Evolutionary conservation across 352 stramenopile species (phyloP).

Genomic region (Phytophthora fragariae): DNA sequence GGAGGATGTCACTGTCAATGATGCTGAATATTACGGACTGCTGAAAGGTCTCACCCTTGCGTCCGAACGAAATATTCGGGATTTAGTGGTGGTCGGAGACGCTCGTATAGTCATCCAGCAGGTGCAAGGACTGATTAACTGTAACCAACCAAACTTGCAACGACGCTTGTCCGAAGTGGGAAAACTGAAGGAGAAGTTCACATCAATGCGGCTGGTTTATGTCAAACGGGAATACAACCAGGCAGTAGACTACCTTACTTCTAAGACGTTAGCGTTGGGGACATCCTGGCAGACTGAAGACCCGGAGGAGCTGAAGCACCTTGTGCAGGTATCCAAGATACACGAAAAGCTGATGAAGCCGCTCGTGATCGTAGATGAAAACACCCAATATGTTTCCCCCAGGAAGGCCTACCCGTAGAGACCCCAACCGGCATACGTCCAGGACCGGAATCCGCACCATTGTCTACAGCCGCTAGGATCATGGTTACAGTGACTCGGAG

Average conservation of each 20-base stretch:
- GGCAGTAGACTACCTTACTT: too few species aligned
- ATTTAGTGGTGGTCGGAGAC: too few species aligned
- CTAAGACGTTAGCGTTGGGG: background rate
- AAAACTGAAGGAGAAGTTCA: too few species aligned
- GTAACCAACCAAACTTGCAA: too few species aligned
- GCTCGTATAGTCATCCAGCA: too few species aligned
- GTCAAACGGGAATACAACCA: too few species aligned
- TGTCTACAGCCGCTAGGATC: background rate
- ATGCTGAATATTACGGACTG: constrained; percentile 2
- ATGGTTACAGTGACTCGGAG: background rate
- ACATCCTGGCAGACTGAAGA: background rate
- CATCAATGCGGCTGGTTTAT: too few species aligned
- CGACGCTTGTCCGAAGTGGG: too few species aligned
- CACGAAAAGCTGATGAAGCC: constrained; percentile 10
- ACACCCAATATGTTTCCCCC: background rate
- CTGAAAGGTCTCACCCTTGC: too few species aligned
- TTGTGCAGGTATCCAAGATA: constrained; percentile 3
- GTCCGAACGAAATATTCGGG: too few species aligned
- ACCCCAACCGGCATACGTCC: background rate
- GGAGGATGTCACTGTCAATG: constrained; percentile 6
- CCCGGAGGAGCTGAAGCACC: background rate
- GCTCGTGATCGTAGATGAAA: background rate
- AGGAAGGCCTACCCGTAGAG: background rate
- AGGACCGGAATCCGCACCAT: background rate
- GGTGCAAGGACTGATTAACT: too few species aligned